These are phyloP conservation scores for Rhazya stricta DNA, from an alignment of 257 asterid species.

Conservation along the genomic window DNA sequence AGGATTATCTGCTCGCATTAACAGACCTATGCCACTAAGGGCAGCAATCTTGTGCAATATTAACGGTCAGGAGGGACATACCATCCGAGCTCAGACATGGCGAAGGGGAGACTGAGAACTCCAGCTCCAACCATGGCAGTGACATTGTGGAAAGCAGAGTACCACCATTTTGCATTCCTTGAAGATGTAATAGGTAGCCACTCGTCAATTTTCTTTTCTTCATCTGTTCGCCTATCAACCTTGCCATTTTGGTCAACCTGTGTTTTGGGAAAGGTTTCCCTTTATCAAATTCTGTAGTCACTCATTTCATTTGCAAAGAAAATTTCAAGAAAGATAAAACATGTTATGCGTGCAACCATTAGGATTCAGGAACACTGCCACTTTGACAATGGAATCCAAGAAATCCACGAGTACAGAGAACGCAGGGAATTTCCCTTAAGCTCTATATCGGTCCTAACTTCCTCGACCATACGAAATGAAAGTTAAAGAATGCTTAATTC, in stretches of 20 bases:
- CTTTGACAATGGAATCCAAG: background rate
- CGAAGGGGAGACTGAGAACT: slow-evolving; percentile 44
- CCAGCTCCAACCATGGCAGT: slow-evolving; percentile 57
- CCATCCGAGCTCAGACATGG: slow-evolving; percentile 50
- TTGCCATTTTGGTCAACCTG: slow-evolving; percentile 36
- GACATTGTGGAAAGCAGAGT: slow-evolving; percentile 47
- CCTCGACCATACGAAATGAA: no score
- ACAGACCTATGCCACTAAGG: no score
- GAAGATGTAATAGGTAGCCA: slow-evolving; percentile 54
- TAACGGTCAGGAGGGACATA: background rate
- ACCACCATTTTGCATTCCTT: slow-evolving; percentile 48
- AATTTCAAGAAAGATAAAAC: background rate
- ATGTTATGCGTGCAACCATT: background rate
- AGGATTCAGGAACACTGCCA: background rate
- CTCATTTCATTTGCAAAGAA: background rate
- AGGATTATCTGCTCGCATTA: background rate
- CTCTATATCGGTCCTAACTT: no score
- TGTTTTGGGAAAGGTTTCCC: background rate
- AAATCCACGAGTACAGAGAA: no score
- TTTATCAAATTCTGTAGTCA: background rate
- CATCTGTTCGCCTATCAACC: slow-evolving; percentile 24
- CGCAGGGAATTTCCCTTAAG: no score
- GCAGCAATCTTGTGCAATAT: background rate
- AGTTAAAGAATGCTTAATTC: background rate
- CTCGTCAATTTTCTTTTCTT: slow-evolving; percentile 32